A percentile compares a stretch with the other conserved stretches of the same genome.
Conservation (phyloP, 495 filamentous ascomycete species). For the Aspergillus carlsbadensis region DNA sequence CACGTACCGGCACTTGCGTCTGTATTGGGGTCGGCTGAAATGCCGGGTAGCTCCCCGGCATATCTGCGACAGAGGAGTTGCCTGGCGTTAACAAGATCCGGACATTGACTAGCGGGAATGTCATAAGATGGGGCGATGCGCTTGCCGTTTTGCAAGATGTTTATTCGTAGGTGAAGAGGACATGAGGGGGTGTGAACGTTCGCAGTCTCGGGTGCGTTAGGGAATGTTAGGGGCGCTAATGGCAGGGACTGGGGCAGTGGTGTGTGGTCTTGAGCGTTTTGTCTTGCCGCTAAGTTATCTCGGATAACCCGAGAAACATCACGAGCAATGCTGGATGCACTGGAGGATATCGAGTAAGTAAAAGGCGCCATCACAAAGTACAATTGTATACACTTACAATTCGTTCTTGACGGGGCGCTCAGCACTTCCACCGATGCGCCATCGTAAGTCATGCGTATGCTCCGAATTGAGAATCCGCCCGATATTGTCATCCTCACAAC, state of each 20-base stretch:
- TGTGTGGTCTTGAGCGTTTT: slow-evolving; percentile 18
- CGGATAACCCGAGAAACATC: slow-evolving; percentile 45
- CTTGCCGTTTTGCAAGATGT: slow-evolving; percentile 42
- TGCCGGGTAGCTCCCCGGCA: slow-evolving; percentile 31
- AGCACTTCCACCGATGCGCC: slow-evolving; percentile 39
- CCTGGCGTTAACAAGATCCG: slow-evolving; percentile 33
- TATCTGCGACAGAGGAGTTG: slow-evolving; percentile 35
- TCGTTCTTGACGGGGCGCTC: slow-evolving; percentile 33
- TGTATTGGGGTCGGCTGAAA: slow-evolving; percentile 17
- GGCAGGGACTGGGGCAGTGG: slow-evolving; percentile 20
- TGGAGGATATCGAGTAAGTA: slow-evolving; percentile 24
- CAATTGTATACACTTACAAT: slow-evolving; percentile 34
- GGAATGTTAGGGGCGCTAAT: slow-evolving; percentile 16
- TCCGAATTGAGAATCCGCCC: slow-evolving; percentile 37
- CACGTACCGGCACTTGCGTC: slow-evolving; percentile 14
- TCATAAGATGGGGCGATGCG: slow-evolving; percentile 41
- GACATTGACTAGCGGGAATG: slow-evolving; percentile 35
- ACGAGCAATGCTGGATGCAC: slow-evolving; percentile 44
- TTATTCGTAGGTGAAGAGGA: slow-evolving; percentile 38
- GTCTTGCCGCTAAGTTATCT: slow-evolving; percentile 35
- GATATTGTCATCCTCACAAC: slow-evolving; percentile 38
- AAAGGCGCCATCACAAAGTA: no score
- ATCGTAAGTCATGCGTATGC: slow-evolving; percentile 27
- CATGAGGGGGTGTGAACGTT: slow-evolving; percentile 9
- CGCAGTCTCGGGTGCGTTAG: slow-evolving; percentile 13